Percentiles rank a stretch among this genome's conserved stretches.
Evolutionary conservation across 352 stramenopile species (phyloP).

Genomic region (Blastocystis sp.): DNA sequence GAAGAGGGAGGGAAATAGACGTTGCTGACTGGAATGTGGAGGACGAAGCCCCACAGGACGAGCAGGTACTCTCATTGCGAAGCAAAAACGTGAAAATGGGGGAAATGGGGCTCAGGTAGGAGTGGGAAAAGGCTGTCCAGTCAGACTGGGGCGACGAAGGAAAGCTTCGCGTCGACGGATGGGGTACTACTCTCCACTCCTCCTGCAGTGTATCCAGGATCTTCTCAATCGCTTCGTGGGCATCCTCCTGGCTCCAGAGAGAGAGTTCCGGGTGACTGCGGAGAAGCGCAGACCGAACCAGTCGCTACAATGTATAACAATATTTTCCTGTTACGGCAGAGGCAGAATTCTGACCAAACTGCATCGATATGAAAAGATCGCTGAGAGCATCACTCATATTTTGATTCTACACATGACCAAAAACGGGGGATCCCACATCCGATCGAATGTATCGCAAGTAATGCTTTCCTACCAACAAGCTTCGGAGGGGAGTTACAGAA

Average conservation of each 20-base stretch:
- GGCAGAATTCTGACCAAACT: background rate
- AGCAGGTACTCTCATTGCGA: background rate
- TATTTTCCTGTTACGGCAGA: background rate
- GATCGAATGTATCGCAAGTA: background rate
- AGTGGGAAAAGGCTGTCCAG: background rate
- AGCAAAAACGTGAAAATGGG: slow-evolving; percentile 19
- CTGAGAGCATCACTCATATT: background rate
- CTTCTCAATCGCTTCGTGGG: background rate
- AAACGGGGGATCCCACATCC: background rate
- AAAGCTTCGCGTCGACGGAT: background rate
- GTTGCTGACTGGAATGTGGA: background rate
- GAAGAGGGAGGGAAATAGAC: slow-evolving; percentile 13
- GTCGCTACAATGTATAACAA: background rate
- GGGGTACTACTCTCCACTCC: background rate
- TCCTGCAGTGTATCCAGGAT: background rate
- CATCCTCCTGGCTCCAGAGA: slow-evolving; percentile 29
- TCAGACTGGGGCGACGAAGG: background rate
- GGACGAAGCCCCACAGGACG: background rate
- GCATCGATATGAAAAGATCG: background rate
- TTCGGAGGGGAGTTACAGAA: background rate
- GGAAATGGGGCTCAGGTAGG: background rate
- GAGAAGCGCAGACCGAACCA: slow-evolving; percentile 9
- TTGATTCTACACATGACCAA: background rate
- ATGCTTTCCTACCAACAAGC: background rate
- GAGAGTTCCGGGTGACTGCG: background rate